Conservation (phyloP, 2,329 filamentous ascomycete species). For the Claviceps pazoutovae region DNA sequence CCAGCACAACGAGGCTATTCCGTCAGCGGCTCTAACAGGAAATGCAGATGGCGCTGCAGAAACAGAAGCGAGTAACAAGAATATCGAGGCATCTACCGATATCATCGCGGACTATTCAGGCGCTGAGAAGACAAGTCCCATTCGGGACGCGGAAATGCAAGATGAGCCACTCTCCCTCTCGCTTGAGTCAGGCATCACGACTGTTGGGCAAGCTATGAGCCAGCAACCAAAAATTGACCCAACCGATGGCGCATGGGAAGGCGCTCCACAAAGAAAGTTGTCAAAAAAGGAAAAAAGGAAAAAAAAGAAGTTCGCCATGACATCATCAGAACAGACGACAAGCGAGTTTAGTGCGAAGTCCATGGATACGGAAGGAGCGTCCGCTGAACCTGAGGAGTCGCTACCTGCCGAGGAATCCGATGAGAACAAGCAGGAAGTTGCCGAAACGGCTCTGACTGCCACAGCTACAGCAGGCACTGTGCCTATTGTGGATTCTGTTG, state of each 20-base stretch:
- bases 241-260: not conserved
- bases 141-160: not conserved
- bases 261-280: constrained; percentile 7
- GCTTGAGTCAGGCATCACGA: not conserved
- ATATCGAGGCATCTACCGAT: not conserved
- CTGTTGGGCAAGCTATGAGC: not conserved
- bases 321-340: not conserved
- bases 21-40: not conserved
- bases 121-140: not conserved
- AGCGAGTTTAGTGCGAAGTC: not conserved
- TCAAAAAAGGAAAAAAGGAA: constrained; percentile 19
- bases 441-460: constrained; percentile 15
- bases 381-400: constrained; percentile 6
- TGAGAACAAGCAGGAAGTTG: constrained; percentile 23
- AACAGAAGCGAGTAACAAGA: not conserved
- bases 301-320: not conserved
- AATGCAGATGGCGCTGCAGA: not conserved
- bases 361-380: constrained; percentile 1
- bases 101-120: not conserved
- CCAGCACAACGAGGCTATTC: not conserved
- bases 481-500: not conserved
- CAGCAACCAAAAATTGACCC: not conserved
- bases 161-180: not conserved
- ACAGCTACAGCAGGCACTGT: constrained; percentile 4
- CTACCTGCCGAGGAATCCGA: constrained; percentile 14